Base-by-base conservation (phyloP, 345 rosid species). In the Citrus trifoliata region DNA sequence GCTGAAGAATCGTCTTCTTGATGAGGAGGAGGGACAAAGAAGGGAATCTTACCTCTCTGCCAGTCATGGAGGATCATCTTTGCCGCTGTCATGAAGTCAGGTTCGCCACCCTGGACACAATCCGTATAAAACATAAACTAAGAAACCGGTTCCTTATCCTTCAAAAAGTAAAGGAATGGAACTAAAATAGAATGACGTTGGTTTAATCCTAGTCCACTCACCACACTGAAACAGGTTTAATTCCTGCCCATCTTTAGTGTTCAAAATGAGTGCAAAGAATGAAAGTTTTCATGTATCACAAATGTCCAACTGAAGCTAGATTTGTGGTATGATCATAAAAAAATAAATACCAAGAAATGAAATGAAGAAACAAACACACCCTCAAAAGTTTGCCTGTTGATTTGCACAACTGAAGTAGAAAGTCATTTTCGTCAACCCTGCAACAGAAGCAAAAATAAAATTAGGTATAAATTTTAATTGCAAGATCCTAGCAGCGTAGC, bases 21-120 rank as follows among this genome's bases (percentile, higher is more conserved):
- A 81, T 59, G 81, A 1, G 94, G 98, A 40, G 98, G 98, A 19
- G 95, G 88, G 22, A 95, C 94, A 53, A 93, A 95, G 88, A 93
- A 93, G 30, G 98, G 98, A 76, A 95, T 92, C 72, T 65, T 89
- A 33, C 98, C 98, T 77, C 98, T 89, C 84, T 95, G 98, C 98
- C 98, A 92, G 83, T 95, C 98, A 67, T 95, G 98, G 58, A 95
- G 98, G 62, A 95, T 78, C 98, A 93, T 95, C 90, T 93, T 95
- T 2, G 97, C 97, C 14, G 87, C 98, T 4, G 98, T 93, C 79
- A 77, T 90, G 76, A 86, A 76, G 80, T 95, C 98, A 53, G 97
- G 98, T 85, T 95, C 98, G 51, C 98, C 98, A 51, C 97, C 98
- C 98, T 95, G 83, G 9, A 79, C 24, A 59, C 13, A 61, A 27